Conservation (phyloP, 352 stramenopile genomes). For the Phytophthora syringae region DNA sequence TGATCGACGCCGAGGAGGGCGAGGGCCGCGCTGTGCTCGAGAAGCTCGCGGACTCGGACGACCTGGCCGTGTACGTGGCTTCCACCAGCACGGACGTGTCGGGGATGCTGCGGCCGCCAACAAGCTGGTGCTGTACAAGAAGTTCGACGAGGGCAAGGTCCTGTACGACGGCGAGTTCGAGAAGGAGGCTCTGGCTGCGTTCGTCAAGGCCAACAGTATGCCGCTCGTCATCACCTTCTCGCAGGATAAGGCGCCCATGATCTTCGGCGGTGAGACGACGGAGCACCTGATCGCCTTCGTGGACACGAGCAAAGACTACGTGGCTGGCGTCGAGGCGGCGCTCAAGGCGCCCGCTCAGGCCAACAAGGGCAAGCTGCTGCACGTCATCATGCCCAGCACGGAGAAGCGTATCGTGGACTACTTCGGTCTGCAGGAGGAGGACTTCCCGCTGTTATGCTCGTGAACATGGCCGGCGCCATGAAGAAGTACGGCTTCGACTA, state of each 20-base stretch:
- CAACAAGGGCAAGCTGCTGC: slow-evolving; percentile 91
- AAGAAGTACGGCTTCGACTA: slow-evolving; percentile 93
- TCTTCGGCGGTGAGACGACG: slow-evolving; percentile 90
- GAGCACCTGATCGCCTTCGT: slow-evolving; percentile 91
- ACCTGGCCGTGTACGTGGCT: slow-evolving; percentile 80
- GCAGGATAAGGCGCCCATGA: slow-evolving; percentile 90
- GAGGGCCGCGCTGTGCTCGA: slow-evolving; percentile 71
- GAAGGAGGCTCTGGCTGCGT: slow-evolving; percentile 62
- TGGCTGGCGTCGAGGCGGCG: slow-evolving; percentile 56
- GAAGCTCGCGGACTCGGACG: slow-evolving; percentile 77
- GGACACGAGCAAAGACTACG: slow-evolving; percentile 74
- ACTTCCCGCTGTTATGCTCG: slow-evolving; percentile 87
- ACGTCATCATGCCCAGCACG: slow-evolving; percentile 88
- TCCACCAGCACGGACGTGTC: slow-evolving; percentile 73
- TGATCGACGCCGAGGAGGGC: slow-evolving; percentile 83
- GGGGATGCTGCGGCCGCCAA: slow-evolving; percentile 59
- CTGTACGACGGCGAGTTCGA: slow-evolving; percentile 81
- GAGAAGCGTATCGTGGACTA: slow-evolving; percentile 94
- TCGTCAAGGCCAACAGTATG: slow-evolving; percentile 84
- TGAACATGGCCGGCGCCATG: slow-evolving; percentile 92
- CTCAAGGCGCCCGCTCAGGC: slow-evolving; percentile 69
- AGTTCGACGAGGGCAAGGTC: slow-evolving; percentile 88
- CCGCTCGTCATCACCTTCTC: slow-evolving; percentile 92
- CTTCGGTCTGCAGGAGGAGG: slow-evolving; percentile 90
- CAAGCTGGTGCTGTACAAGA: slow-evolving; percentile 85